A percentile compares a stretch with the other conserved stretches of the same genome.
Evolutionary conservation across 2,329 filamentous ascomycete genomes (phyloP).

Genomic region (Colletotrichum tabaci): DNA sequence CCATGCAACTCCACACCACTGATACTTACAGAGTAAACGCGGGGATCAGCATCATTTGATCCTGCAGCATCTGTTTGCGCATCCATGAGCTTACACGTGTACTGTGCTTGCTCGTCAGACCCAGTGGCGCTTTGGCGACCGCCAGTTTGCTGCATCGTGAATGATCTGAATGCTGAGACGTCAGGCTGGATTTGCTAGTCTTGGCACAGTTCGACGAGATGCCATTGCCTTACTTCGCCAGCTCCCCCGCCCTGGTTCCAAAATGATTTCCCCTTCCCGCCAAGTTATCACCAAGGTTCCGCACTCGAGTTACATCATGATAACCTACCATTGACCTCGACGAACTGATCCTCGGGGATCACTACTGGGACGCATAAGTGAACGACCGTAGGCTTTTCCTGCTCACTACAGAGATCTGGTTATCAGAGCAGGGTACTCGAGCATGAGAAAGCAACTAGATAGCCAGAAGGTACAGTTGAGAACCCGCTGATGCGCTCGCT

Average conservation of each 20-base stretch:
- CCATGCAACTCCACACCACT: too few relatives aligned
- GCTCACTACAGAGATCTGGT: not conserved
- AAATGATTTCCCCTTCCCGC: not conserved
- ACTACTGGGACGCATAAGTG: not conserved
- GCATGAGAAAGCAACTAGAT: not conserved
- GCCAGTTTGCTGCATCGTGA: not conserved
- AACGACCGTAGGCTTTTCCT: too few relatives aligned
- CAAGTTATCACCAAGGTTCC: constrained; percentile 4
- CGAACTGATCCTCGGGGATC: not conserved
- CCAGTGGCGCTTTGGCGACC: not conserved
- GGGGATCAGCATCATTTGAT: constrained; percentile 22
- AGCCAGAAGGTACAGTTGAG: not conserved
- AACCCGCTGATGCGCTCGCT: constrained; percentile 36
- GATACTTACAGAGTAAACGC: not conserved
- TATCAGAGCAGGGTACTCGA: not conserved
- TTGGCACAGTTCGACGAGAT: not conserved
- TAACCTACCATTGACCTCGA: not conserved
- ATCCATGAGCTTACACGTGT: constrained; percentile 3
- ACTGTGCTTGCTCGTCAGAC: constrained; percentile 4
- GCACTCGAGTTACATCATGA: not conserved
- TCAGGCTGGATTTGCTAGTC: not conserved
- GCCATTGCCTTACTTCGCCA: not conserved
- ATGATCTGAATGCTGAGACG: not conserved
- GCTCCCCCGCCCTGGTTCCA: constrained; percentile 19
- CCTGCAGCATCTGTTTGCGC: constrained; percentile 6